These are phyloP conservation scores for Medicago arabica DNA, from an alignment of 306 rosid species.

Conservation along the genomic window DNA sequence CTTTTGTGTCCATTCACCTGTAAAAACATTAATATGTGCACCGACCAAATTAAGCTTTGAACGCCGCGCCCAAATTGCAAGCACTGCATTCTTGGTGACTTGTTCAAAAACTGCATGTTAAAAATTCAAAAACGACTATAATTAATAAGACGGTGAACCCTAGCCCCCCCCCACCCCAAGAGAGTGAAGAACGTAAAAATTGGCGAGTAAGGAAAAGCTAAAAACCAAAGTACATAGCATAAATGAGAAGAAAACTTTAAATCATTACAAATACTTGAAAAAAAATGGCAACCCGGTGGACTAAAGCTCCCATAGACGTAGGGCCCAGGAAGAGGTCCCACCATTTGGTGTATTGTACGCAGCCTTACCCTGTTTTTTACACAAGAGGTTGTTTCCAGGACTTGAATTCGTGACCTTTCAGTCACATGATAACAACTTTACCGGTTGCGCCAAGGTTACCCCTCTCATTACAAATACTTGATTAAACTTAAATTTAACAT, in stretches of 20 bases:
- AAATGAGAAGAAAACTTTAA: not conserved
- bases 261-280: not conserved
- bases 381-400: too few species aligned
- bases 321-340: too few species aligned
- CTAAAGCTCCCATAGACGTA: too few species aligned
- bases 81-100: slow-evolving; percentile 97
- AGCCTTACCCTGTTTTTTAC: too few species aligned
- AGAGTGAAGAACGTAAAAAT: slow-evolving; percentile 14
- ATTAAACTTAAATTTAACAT: not conserved
- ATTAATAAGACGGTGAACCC: not conserved
- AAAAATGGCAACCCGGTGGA: too few species aligned
- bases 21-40: slow-evolving; percentile 97
- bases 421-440: too few species aligned
- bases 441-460: too few species aligned
- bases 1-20: slow-evolving; percentile 99
- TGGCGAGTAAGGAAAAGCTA: not conserved
- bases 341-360: too few species aligned
- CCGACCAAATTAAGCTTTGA: slow-evolving; percentile 95
- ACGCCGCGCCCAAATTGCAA: slow-evolving; percentile 95
- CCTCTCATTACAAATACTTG: not conserved
- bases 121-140: slow-evolving; percentile 17
- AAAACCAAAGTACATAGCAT: slow-evolving; percentile 8
- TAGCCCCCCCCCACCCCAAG: not conserved
- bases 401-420: too few species aligned
- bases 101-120: slow-evolving; percentile 87